Evolutionary conservation across 2,329 filamentous ascomycete genomes (phyloP), one percentile per base, ranked within the genome.

Genomic region (Fragosphaeria purpurea): DNA sequence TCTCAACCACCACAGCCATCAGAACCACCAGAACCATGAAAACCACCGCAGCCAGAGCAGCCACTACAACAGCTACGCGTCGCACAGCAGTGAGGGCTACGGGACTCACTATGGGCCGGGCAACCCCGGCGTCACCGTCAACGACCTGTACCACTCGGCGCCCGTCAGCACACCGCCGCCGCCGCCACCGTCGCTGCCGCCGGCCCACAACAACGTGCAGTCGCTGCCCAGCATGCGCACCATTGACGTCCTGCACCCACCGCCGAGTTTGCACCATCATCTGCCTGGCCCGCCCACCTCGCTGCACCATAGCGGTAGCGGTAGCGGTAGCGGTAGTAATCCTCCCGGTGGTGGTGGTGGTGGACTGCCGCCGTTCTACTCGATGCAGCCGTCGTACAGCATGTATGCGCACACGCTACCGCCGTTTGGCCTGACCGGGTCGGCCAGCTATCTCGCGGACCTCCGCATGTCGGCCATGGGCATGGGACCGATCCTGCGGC

Each of bases 301-400:
- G 11, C 48, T 65, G 58, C 56, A 56, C 11, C 22, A 22, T 22
- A 22, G 22, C 22, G 22, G 22, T 22, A 22, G 22, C 22, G 22
- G 22, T 22, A 22, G 22, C 22, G 22, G 22, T 22, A 22, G 3
- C 22, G 22, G 22, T 22, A 22, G 22, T 22, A 22, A 22, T 22
- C 22, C 22, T 22, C 22, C 22, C 22, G 22, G 22, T 22, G 22
- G 22, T 22, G 22, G 22, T 22, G 3, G 22, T 22, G 3, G 22
- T 22, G 62, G 63, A 37, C 64, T 64, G 22, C 62, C 75, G 62
- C 59, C 65, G 22, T 77, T 71, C 59, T 76, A 76, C 54, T 57
- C 61, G 48, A 63, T 67, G 47, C 55, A 69, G 59, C 57, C 70
- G 55, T 59, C 67, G 7, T 71, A 77, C 53, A 67, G 67, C n/a